phyloP scores from a whole-genome alignment of 2,329 filamentous ascomycete species.

The Penicillium sp. region DNA sequence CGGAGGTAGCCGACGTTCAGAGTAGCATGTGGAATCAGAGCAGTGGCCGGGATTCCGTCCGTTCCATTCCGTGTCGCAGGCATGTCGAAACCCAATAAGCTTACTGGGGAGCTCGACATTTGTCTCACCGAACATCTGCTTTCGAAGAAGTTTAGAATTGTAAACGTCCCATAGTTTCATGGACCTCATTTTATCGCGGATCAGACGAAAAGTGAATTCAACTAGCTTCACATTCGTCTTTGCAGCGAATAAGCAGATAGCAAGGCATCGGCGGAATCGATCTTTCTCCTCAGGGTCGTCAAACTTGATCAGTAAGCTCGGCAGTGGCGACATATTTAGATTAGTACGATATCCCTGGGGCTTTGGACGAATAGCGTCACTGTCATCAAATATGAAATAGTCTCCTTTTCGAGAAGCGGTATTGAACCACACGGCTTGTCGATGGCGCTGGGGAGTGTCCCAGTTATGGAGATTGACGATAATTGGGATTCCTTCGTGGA shows the following conservation, averaged over 20 bases:
- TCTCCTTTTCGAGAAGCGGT: constrained; percentile 30
- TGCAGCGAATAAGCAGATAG: constrained; percentile 32
- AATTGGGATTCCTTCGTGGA: constrained; percentile 28
- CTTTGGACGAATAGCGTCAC: constrained; percentile 16
- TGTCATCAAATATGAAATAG: constrained; percentile 43
- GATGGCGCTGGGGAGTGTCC: constrained; percentile 41
- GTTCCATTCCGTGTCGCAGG: constrained; percentile 39
- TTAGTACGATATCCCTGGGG: background rate
- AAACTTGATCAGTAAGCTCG: constrained; percentile 25
- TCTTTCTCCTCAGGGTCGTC: constrained; percentile 33
- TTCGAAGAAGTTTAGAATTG: constrained; percentile 15
- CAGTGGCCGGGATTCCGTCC: constrained; percentile 32
- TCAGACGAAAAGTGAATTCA: constrained; percentile 38
- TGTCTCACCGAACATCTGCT: constrained; percentile 33
- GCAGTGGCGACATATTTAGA: constrained; percentile 26
- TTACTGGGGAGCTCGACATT: constrained; percentile 17
- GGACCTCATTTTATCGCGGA: constrained; percentile 34
- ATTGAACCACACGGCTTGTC: constrained; percentile 39
- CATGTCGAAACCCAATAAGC: constrained; percentile 30
- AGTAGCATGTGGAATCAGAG: constrained; percentile 28
- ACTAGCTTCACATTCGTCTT: constrained; percentile 20
- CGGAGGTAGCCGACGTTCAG: constrained; percentile 22
- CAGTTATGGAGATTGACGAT: constrained; percentile 32
- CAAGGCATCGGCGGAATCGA: constrained; percentile 39
- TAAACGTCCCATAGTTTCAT: background rate